Percentiles rank a stretch among this genome's conserved stretches.
Evolutionary conservation across 129 eudicot genomes (phyloP).

Genomic region (Ambrosia artemisiifolia): DNA sequence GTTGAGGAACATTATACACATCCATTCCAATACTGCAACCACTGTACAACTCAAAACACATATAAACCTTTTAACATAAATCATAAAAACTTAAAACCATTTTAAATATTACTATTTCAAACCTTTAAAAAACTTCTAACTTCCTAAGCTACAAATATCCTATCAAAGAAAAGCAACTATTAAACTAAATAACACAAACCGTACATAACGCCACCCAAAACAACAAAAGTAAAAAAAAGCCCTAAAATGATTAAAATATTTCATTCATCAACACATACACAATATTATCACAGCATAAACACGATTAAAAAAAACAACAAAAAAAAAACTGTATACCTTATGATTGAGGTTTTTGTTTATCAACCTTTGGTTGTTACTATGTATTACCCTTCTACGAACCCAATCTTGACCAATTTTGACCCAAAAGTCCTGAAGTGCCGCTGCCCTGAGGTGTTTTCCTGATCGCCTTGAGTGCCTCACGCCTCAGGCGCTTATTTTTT

Average conservation of each 20-base stretch:
- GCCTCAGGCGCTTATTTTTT: no score
- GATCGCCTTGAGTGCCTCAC: no score
- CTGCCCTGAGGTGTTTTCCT: no score
- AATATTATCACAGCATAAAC: neutral
- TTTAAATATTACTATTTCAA: neutral
- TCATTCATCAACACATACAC: neutral
- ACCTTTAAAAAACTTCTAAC: neutral
- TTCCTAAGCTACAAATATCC: neutral
- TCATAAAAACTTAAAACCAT: no score
- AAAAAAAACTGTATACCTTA: conserved; percentile 28
- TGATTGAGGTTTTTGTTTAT: no score
- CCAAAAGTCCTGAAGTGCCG: no score
- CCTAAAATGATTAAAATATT: neutral
- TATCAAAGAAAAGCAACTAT: neutral
- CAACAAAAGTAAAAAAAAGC: conserved; percentile 9
- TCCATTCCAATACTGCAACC: conserved; percentile 63
- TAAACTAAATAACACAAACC: neutral
- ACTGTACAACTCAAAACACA: conserved; percentile 33
- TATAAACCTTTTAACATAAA: neutral
- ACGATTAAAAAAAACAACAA: neutral
- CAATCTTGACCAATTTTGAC: no score
- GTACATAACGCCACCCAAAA: neutral
- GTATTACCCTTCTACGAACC: no score
- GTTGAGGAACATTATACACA: conserved; percentile 49
- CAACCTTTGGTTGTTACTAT: no score